These are phyloP conservation scores for Murraya paniculata DNA, from an alignment of 345 rosid species.

Conservation along the genomic window DNA sequence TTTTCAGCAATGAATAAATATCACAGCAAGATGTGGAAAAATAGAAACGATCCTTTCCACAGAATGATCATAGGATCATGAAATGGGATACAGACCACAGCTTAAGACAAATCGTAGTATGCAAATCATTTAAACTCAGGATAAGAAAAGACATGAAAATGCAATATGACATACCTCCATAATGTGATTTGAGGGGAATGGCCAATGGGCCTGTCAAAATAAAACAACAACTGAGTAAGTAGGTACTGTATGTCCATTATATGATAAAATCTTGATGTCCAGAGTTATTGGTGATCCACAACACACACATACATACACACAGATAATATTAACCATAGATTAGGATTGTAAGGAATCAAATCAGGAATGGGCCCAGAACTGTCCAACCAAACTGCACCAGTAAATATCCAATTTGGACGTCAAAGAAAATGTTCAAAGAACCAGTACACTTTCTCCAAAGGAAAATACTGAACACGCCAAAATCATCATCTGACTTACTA, in stretches of 20 bases:
- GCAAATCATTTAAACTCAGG: not conserved
- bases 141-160: not conserved
- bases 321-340: not conserved
- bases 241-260: not conserved
- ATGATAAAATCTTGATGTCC: not conserved
- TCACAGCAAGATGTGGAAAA: not conserved
- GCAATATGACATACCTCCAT: constrained; percentile 60
- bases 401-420: not conserved
- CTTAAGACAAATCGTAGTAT: no score
- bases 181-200: constrained; percentile 70
- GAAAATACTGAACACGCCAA: not conserved
- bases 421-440: not conserved
- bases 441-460: not conserved
- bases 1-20: not conserved
- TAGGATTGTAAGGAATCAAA: constrained; percentile 2
- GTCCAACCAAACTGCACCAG: not conserved
- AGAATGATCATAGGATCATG: no score
- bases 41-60: no score
- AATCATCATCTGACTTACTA: not conserved
- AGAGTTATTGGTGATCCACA: not conserved
- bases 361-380: not conserved
- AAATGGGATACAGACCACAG: no score
- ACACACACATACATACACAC: not conserved
- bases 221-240: constrained; percentile 5
- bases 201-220: constrained; percentile 79